Evolutionary conservation across 192 early-diverging fungal genomes (phyloP), one percentile per base, ranked within the genome.

Genomic region (Coemansia sp.): DNA sequence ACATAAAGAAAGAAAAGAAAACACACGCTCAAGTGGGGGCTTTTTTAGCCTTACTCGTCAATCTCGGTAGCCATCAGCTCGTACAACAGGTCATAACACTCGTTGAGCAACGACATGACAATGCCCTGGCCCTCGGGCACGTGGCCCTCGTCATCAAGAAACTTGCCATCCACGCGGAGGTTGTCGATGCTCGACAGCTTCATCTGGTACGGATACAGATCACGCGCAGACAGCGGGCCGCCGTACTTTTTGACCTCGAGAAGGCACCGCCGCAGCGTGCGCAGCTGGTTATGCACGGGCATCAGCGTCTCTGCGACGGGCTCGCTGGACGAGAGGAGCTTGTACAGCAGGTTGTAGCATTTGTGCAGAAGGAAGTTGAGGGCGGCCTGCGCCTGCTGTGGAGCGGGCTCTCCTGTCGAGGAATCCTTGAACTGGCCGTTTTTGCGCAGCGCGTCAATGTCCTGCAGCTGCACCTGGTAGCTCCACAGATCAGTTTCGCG

Each of bases 141-240:
- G 41, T 86, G 75, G 21, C 91, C 92, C 57, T 95, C 90, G 66
- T 90, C 89, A 61, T 90, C 91, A 46, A 91, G 80, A 68, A 95
- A 96, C 73, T 93, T 94, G 41, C 95, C 95, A 67, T 94, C 90
- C 8, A 86, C 85, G 52, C 92, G 87, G 82, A 91, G 63, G 58
- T 90, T 89, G 56, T 96, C 92, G 72, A 96, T 90, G 39, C 85
- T 87, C 0, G 89, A 85, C 45, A 96, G 80, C 66, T 93, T 93
- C 88, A 96, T 90, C 77, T 95, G 92, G 79, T 94, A 96, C 16
- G 91, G 91, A 74, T 93, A 90, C 55, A 95, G 67, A 51, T 94
- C 91, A 39, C 86, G 85, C 8, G 84, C 82, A 58, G 90, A 87
- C 63, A 92, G 75, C 36, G 89, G 87, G 19, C 91, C 89, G 46